These are phyloP conservation scores for Mycena latifolia DNA, from an alignment of 768 basidiomycete genomes.

Conservation along the genomic window DNA sequence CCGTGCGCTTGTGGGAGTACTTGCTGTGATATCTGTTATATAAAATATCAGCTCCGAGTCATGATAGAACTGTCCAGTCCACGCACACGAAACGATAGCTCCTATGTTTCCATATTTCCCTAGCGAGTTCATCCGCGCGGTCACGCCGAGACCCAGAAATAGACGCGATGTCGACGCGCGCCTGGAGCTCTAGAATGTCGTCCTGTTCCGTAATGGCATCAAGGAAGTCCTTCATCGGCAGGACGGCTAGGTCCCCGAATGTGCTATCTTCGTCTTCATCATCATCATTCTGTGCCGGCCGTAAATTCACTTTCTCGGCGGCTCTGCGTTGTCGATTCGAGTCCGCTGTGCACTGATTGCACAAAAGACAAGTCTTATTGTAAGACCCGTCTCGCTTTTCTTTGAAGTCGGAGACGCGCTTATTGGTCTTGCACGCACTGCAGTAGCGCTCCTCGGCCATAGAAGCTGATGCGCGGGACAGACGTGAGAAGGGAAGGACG, in stretches of 20 bases:
- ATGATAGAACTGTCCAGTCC: neutral
- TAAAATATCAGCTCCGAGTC: neutral
- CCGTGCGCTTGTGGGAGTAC: neutral
- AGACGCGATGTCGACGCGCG: neutral
- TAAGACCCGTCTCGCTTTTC: neutral
- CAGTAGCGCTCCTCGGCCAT: neutral
- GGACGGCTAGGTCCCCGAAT: neutral
- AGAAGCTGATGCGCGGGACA: neutral
- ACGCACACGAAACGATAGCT: slow-evolving; percentile 13
- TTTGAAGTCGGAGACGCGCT: neutral
- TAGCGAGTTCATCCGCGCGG: neutral
- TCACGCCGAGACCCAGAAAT: neutral
- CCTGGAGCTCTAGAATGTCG: neutral
- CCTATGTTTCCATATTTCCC: neutral
- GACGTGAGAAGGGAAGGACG: slow-evolving; percentile 5
- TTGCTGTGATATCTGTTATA: slow-evolving; percentile 2
- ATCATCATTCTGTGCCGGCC: neutral
- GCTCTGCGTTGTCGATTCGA: slow-evolving; percentile 6
- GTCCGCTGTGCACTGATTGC: neutral
- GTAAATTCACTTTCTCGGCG: neutral
- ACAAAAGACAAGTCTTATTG: neutral
- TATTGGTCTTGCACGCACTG: neutral
- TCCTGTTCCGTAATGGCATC: slow-evolving; percentile 1
- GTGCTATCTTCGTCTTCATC: neutral
- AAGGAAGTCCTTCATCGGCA: neutral